Evolutionary conservation across 306 rosid genomes (phyloP).

Genomic region (Vicia sativa): DNA sequence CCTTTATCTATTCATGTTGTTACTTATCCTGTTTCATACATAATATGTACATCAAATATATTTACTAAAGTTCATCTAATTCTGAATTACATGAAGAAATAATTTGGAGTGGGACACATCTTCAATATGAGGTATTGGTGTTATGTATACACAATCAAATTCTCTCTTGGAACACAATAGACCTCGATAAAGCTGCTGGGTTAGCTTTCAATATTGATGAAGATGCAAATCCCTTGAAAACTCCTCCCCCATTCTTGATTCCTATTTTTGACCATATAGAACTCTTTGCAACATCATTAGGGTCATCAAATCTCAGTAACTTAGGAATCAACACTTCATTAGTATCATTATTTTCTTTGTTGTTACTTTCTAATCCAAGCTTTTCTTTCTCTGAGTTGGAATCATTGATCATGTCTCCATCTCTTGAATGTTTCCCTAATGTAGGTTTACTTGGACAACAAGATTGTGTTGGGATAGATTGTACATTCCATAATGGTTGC

Average conservation of each 20-base stretch:
- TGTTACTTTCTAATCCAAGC: slow-evolving; percentile 30
- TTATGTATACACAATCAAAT: slow-evolving; percentile 36
- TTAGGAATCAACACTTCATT: slow-evolving; percentile 57
- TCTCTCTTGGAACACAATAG: slow-evolving; percentile 67
- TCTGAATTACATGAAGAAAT: no score
- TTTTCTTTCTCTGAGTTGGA: slow-evolving; percentile 43
- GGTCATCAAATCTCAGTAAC: slow-evolving; percentile 44
- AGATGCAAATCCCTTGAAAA: slow-evolving; percentile 46
- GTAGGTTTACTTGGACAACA: slow-evolving; percentile 45
- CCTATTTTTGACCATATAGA: no score
- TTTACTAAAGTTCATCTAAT: no score
- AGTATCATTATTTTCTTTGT: background rate
- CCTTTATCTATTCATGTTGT: no score
- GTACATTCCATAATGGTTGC: slow-evolving; percentile 58
- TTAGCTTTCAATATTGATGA: slow-evolving; percentile 68
- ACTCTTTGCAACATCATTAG: slow-evolving; percentile 30
- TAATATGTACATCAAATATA: no score
- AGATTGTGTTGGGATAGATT: slow-evolving; percentile 13
- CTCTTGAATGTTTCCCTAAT: slow-evolving; percentile 76
- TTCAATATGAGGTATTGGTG: background rate
- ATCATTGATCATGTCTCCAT: slow-evolving; percentile 42
- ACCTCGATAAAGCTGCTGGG: slow-evolving; percentile 84
- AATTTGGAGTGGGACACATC: background rate
- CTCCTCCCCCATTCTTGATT: background rate
- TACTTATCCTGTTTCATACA: no score